Conservation (phyloP, 192 early-diverging fungal species). For the Coemansia sp. region DNA sequence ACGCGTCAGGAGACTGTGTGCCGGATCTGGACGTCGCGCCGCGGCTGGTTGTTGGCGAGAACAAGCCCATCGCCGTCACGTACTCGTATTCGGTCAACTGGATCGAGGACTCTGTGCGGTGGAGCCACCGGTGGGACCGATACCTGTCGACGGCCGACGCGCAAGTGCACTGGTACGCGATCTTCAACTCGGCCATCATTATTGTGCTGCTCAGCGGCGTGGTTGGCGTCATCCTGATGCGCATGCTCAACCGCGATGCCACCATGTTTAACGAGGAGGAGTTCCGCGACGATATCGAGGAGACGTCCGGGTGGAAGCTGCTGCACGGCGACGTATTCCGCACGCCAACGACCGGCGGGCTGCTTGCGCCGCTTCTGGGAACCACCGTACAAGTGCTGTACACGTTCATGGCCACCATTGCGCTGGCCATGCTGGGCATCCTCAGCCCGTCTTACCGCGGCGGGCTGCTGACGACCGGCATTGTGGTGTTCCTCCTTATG, state of each 20-base stretch:
- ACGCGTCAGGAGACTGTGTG: slow-evolving; percentile 24
- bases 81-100: slow-evolving; percentile 77
- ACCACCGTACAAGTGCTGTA: slow-evolving; percentile 71
- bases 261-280: slow-evolving; percentile 55
- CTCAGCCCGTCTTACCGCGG: slow-evolving; percentile 70
- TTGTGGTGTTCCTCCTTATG: slow-evolving; percentile 61
- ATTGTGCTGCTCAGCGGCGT: slow-evolving; percentile 68
- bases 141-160: slow-evolving; percentile 59
- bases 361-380: slow-evolving; percentile 74
- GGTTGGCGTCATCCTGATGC: slow-evolving; percentile 68
- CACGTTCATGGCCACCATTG: slow-evolving; percentile 58
- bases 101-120: slow-evolving; percentile 61
- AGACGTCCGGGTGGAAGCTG: slow-evolving; percentile 75
- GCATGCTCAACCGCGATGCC: slow-evolving; percentile 67
- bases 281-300: slow-evolving; percentile 65
- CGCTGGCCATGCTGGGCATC: slow-evolving; percentile 61
- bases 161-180: slow-evolving; percentile 69
- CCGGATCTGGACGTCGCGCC: slow-evolving; percentile 17
- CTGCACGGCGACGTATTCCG: slow-evolving; percentile 80
- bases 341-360: slow-evolving; percentile 62
- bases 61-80: slow-evolving; percentile 46
- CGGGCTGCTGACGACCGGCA: slow-evolving; percentile 59
- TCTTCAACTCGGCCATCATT: slow-evolving; percentile 71
- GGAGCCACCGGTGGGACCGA: slow-evolving; percentile 67
- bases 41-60: slow-evolving; percentile 32